Evolutionary conservation across 2,329 filamentous ascomycete species (phyloP).

Genomic region (Meredithiella fracta): DNA sequence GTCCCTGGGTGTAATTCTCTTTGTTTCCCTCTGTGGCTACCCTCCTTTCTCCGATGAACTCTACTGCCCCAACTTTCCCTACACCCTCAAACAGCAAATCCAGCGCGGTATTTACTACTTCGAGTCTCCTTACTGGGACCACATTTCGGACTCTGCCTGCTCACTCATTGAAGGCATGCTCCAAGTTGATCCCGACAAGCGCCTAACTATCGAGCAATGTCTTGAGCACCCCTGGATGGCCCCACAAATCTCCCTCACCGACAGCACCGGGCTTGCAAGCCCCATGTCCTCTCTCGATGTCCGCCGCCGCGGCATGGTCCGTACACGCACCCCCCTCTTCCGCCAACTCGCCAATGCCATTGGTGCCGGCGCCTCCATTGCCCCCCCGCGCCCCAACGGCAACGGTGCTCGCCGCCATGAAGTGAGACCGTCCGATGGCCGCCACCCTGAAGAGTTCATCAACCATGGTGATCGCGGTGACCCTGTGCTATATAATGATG

Average conservation of each 20-base stretch:
- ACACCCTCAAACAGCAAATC: constrained; percentile 76
- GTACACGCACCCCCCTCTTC: constrained; percentile 70
- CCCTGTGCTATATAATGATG: constrained; percentile 52
- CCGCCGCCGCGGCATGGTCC: constrained; percentile 57
- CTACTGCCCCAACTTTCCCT: constrained; percentile 63
- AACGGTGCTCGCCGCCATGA: constrained; percentile 32
- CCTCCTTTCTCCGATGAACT: constrained; percentile 95
- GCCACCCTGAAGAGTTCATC: constrained; percentile 62
- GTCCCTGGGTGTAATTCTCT: constrained; percentile 94
- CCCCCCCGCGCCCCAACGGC: background rate
- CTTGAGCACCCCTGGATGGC: constrained; percentile 83
- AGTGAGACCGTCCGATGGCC: constrained; percentile 46
- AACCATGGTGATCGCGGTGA: constrained; percentile 77
- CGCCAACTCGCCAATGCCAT: background rate
- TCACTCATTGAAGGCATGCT: constrained; percentile 94
- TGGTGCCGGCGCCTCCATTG: background rate
- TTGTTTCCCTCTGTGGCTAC: constrained; percentile 93
- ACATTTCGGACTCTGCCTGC: constrained; percentile 63
- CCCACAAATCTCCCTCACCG: constrained; percentile 44
- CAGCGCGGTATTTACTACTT: constrained; percentile 82
- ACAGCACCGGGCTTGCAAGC: constrained; percentile 86
- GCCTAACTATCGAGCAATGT: constrained; percentile 81
- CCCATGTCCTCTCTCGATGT: constrained; percentile 72
- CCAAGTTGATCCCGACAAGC: constrained; percentile 65
- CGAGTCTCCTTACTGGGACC: constrained; percentile 90